Evolutionary conservation across 2,329 filamentous ascomycete genomes (phyloP).

Genomic region (Pestalotiopsis sp.): DNA sequence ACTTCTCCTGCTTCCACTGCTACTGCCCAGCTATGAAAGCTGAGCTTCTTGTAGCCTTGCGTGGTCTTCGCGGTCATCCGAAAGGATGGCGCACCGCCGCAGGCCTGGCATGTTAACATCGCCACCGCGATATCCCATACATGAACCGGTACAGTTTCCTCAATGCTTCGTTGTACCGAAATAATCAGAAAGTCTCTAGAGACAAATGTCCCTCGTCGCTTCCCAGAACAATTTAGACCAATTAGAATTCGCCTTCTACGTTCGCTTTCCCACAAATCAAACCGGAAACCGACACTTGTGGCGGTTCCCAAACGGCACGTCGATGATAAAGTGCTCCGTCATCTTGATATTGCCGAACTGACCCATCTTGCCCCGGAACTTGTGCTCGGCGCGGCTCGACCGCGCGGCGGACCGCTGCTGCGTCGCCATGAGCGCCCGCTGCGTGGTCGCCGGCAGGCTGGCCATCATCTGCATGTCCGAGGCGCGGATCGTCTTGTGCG

Average conservation of each 20-base stretch:
- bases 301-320: conserved; percentile 10
- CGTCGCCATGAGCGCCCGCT: conserved; percentile 10
- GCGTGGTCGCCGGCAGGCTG: conserved; percentile 2
- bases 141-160: too few relatives aligned
- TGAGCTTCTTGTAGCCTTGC: too few relatives aligned
- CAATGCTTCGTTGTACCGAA: too few relatives aligned
- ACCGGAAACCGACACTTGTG: conserved; percentile 11
- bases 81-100: too few relatives aligned
- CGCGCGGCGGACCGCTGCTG: neutral
- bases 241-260: neutral
- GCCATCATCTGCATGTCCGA: conserved; percentile 12
- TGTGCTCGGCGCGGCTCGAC: conserved; percentile 5
- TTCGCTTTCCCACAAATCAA: neutral
- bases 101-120: too few relatives aligned
- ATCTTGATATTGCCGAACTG: conserved; percentile 11
- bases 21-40: too few relatives aligned
- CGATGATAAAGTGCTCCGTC: conserved; percentile 12
- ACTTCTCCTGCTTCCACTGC: too few relatives aligned
- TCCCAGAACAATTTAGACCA: neutral
- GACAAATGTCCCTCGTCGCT: too few relatives aligned
- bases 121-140: too few relatives aligned
- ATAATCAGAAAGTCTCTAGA: too few relatives aligned
- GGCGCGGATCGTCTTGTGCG: conserved; percentile 2
- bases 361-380: conserved; percentile 15
- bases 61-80: too few relatives aligned